Percentiles rank a stretch among this genome's conserved stretches.
Conservation (phyloP, 345 rosid species). For the Eucalyptus melliodora region DNA sequence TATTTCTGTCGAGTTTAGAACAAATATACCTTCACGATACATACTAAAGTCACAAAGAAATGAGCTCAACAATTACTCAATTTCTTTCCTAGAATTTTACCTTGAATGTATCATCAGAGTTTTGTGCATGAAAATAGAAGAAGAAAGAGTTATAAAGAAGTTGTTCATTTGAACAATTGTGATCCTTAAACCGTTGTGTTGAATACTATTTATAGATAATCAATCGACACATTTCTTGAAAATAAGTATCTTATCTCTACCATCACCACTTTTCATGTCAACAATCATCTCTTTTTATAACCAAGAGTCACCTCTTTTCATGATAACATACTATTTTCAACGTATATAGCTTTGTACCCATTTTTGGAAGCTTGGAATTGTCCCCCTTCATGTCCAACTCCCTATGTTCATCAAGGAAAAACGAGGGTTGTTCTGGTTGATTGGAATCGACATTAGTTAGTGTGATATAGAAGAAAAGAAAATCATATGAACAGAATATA, state of each 20-base stretch:
- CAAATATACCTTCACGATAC: neutral
- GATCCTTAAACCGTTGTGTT: neutral
- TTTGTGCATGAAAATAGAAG: neutral
- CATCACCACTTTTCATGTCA: neutral
- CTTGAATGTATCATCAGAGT: neutral
- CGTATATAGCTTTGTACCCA: neutral
- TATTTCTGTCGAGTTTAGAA: rapidly evolving
- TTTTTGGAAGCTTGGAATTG: neutral
- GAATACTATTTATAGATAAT: neutral
- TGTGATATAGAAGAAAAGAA: neutral
- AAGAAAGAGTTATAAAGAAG: neutral
- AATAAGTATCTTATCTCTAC: neutral
- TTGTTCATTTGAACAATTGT: neutral
- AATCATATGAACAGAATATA: neutral
- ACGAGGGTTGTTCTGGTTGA: neutral
- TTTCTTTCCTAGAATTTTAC: neutral
- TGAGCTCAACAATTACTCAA: neutral
- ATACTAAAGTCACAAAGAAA: neutral
- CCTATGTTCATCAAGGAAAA: neutral
- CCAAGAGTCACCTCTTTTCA: neutral
- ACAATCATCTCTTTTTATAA: neutral
- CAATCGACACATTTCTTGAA: neutral
- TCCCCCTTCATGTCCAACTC: neutral
- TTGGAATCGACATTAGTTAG: neutral
- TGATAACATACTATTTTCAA: neutral